A percentile compares a stretch with the other conserved stretches of the same genome.
phyloP scores from a whole-genome alignment of 495 filamentous ascomycete species.

The Chaetomium tenue region DNA sequence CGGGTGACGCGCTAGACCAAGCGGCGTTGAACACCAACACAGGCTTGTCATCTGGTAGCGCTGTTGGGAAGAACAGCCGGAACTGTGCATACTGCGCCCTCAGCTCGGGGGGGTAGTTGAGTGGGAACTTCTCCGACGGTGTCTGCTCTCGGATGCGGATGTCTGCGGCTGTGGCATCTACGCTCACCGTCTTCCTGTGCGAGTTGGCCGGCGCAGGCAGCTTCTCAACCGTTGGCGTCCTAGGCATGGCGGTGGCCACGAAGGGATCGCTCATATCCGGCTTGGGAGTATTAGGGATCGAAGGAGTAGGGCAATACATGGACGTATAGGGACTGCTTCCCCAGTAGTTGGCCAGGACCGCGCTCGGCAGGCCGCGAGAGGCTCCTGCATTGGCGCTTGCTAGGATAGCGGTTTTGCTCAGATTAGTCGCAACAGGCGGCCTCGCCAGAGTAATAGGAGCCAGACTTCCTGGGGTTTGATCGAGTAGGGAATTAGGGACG shows the following conservation, averaged over 20 bases:
- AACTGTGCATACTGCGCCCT: constrained; percentile 92
- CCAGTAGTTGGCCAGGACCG: constrained; percentile 90
- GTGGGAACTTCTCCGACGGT: constrained; percentile 63
- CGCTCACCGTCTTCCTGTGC: constrained; percentile 82
- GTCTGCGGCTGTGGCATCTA: constrained; percentile 57
- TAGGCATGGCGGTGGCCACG: constrained; percentile 38
- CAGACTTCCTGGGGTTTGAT: constrained; percentile 57
- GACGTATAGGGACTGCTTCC: constrained; percentile 82
- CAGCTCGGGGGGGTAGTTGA: constrained; percentile 77
- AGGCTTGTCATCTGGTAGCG: constrained; percentile 68
- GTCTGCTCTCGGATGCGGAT: constrained; percentile 36
- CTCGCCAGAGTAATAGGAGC: constrained; percentile 81
- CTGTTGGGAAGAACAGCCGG: constrained; percentile 80
- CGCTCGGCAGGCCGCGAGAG: constrained; percentile 71
- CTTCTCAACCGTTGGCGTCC: constrained; percentile 39
- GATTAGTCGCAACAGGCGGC: constrained; percentile 79
- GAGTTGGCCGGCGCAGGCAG: constrained; percentile 24
- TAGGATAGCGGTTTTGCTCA: constrained; percentile 83
- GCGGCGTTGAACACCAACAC: constrained; percentile 64
- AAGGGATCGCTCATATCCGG: constrained; percentile 55
- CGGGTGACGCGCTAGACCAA: constrained; percentile 48
- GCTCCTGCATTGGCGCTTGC: constrained; percentile 67
- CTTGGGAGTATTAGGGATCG: constrained; percentile 22
- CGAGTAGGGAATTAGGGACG: constrained; percentile 30
- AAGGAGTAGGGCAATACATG: constrained; percentile 55